Conservation (phyloP, 805 yeast species). For the Kodamaea nitidulidarum region DNA sequence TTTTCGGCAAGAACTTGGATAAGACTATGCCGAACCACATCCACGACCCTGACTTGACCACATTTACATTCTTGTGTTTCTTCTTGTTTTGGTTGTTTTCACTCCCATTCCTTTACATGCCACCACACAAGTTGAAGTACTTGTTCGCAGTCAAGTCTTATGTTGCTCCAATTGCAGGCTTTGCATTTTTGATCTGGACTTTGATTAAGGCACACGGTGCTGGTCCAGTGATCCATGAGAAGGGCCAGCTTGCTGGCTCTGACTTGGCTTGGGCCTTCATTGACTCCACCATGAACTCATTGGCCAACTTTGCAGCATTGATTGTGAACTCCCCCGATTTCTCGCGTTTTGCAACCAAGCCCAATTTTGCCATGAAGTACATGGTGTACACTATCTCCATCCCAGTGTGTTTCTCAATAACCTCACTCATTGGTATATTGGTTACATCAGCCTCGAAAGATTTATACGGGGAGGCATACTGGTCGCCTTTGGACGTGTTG, state of each 20-base stretch:
- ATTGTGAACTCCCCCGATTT: slow-evolving; percentile 88
- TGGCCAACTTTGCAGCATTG: slow-evolving; percentile 86
- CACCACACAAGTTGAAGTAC: slow-evolving; percentile 79
- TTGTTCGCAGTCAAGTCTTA: slow-evolving; percentile 79
- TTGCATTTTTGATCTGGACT: slow-evolving; percentile 82
- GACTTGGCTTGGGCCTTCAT: slow-evolving; percentile 82
- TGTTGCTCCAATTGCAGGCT: slow-evolving; percentile 77
- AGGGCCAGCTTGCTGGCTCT: slow-evolving; percentile 46
- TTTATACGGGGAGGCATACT: slow-evolving; percentile 63
- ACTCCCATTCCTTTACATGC: slow-evolving; percentile 75
- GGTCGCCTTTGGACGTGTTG: slow-evolving; percentile 84
- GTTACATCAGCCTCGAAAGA: slow-evolving; percentile 74
- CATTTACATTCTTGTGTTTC: slow-evolving; percentile 69
- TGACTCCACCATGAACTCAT: slow-evolving; percentile 69
- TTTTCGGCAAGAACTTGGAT: slow-evolving; percentile 62
- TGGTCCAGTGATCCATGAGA: slow-evolving; percentile 65
- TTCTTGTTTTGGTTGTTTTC: slow-evolving; percentile 80
- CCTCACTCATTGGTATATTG: slow-evolving; percentile 80
- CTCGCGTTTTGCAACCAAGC: slow-evolving; percentile 66
- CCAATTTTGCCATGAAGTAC: slow-evolving; percentile 37
- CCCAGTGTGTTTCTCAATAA: slow-evolving; percentile 74
- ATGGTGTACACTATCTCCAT: slow-evolving; percentile 54
- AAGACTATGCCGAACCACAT: slow-evolving; percentile 62
- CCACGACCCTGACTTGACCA: slow-evolving; percentile 56
- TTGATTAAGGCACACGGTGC: slow-evolving; percentile 74